Conservation (phyloP, 1,284 basidiomycete genomes). For the Trametes hirsuta region DNA sequence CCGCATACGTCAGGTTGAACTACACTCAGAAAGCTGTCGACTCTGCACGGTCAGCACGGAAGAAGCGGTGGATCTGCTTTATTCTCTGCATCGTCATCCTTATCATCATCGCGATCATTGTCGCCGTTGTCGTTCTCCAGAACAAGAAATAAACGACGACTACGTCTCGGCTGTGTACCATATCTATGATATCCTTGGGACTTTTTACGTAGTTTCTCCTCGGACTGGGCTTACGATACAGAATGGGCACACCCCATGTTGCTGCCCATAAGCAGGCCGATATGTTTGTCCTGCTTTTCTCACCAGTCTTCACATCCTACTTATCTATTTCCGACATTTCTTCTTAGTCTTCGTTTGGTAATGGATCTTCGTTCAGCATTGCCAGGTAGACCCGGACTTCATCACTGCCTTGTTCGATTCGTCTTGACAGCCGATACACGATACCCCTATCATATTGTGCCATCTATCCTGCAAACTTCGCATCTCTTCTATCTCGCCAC, state of each 20-base stretch:
- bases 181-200: conserved; percentile 22
- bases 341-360: conserved; percentile 7
- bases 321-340: conserved; percentile 20
- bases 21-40: conserved; percentile 87
- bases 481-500: conserved; percentile 1
- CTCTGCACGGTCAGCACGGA: conserved; percentile 88
- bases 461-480: background rate
- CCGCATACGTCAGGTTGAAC: conserved; percentile 51
- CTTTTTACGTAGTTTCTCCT: conserved; percentile 20
- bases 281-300: conserved; percentile 7
- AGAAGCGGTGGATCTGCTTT: conserved; percentile 95
- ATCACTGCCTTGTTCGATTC: background rate
- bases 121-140: conserved; percentile 54
- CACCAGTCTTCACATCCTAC: conserved; percentile 3
- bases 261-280: background rate
- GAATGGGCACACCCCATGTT: conserved; percentile 7
- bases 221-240: conserved; percentile 15
- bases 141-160: conserved; percentile 36
- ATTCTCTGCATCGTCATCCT: conserved; percentile 57
- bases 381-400: background rate
- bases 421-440: background rate
- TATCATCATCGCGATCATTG: conserved; percentile 63
- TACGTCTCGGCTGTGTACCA: conserved; percentile 6
- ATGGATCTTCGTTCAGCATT: conserved; percentile 18
- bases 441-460: conserved; percentile 13